Evolutionary conservation across 2,329 filamentous ascomycete species (phyloP).

Genomic region (Akanthomyces lecanii): DNA sequence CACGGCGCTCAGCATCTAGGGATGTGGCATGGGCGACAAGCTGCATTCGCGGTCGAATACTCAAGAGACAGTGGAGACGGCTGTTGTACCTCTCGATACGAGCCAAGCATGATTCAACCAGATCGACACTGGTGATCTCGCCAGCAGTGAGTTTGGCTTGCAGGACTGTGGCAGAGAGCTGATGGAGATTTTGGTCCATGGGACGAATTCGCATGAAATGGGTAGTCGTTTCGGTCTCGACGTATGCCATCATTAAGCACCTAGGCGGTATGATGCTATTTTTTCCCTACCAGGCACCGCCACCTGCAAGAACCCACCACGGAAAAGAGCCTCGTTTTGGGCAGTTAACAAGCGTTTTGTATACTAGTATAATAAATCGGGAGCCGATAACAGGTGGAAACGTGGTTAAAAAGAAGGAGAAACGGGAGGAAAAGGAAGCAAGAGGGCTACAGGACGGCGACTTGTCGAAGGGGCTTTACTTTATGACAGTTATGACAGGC

Average conservation of each 20-base stretch:
- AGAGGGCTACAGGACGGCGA: background rate
- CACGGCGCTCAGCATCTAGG: constrained; percentile 13
- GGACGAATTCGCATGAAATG: background rate
- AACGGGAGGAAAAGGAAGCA: background rate
- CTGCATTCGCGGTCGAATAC: background rate
- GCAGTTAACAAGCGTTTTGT: background rate
- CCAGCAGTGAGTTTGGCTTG: background rate
- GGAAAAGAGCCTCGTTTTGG: background rate
- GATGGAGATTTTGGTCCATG: background rate
- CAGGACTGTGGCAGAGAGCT: constrained; percentile 6
- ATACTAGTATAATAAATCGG: background rate
- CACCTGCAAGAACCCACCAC: background rate
- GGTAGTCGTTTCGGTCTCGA: background rate
- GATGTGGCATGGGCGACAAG: constrained; percentile 6
- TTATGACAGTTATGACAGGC: background rate
- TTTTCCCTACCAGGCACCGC: background rate
- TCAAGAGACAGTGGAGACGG: constrained; percentile 1
- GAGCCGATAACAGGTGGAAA: background rate
- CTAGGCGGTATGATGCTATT: background rate
- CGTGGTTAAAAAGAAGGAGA: background rate
- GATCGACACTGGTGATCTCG: constrained; percentile 7
- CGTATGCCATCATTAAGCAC: background rate
- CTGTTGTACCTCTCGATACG: constrained; percentile 8
- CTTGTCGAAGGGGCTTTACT: background rate
- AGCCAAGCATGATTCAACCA: background rate